Conservation (phyloP, 164 flowering plant genomes). For the Annona cherimola region DNA sequence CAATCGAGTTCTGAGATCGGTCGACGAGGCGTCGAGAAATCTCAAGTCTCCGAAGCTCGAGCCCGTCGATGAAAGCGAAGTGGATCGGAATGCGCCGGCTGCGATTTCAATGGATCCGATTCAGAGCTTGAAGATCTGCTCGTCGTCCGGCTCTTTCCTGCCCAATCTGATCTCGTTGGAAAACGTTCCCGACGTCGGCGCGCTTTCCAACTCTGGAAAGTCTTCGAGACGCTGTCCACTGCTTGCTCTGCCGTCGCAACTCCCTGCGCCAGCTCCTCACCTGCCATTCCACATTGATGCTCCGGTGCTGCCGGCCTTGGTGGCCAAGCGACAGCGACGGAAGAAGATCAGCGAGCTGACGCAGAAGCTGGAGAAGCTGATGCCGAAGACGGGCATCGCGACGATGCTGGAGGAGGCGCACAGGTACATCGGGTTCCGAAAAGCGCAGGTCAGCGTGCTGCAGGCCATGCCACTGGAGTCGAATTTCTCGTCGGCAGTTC, state of each 20-base stretch:
- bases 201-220: not conserved
- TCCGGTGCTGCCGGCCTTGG: slow-evolving; percentile 7
- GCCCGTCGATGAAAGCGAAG: not conserved
- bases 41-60: slow-evolving; percentile 2
- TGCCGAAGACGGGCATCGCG: slow-evolving; percentile 68
- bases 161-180: not conserved
- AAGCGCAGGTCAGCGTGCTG: slow-evolving; percentile 55
- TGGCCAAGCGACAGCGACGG: slow-evolving; percentile 28
- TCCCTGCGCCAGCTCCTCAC: not conserved
- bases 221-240: not conserved
- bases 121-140: not conserved
- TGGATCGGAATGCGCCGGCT: too few species aligned
- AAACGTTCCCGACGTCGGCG: not conserved
- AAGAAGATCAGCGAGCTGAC: slow-evolving; percentile 43
- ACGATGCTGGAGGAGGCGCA: slow-evolving; percentile 61
- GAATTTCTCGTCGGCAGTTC: not conserved
- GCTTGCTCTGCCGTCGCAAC: not conserved
- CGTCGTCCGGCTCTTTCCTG: not conserved
- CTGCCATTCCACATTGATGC: not conserved
- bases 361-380: slow-evolving; percentile 40
- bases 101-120: too few species aligned
- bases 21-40: not conserved
- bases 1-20: not conserved
- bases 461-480: slow-evolving; percentile 52
- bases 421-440: slow-evolving; percentile 63